Evolutionary conservation across 768 basidiomycete species (phyloP), one percentile per base, ranked within the genome.

Genomic region (Termitomyces sp.): DNA sequence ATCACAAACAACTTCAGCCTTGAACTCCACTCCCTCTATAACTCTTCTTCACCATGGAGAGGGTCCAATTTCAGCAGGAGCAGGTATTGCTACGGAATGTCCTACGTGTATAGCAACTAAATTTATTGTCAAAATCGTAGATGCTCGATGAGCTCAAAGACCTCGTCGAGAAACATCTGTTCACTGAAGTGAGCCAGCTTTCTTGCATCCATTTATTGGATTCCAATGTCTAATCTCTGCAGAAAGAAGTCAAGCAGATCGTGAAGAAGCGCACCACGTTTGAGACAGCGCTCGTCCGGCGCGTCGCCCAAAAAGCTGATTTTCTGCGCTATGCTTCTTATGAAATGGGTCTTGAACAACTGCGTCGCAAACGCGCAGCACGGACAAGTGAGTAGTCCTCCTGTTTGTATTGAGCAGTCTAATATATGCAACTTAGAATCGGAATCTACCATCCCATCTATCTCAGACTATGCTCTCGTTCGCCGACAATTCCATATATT

Each of bases 61-160:
- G 92, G 63, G 94, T 96, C 0, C 90, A 96, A 58, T 95, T 89
- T 66, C 87, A 95, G 73, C 91, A 95, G 72, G 94, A 96, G 86
- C 88, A 91, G 86, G 87, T 82, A 47, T 55, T 37, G 14, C 16
- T 7, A 39, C 54, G 6, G 8, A 10, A 12, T 44, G 10, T 6
- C 34, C 36, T 45, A 18, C 40, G 26, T 18, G 34, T 46, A 34
- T 57, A 14, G 46, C 50, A 30, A 62, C 64, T 61, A 59, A 57
- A 26, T 34, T 9, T 40, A 46, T 50, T n/a, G 50, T n/a, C 10
- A 24, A 7, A 43, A 20, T 13, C 4, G 12, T 68, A 90, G 84
- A 95, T 95, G 86, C 91, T 96, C 84, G 84, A 87, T 47, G 95
- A 97, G 86, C 88, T 96, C 69, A 95, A 93, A 73, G 93, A 95